Conservation (phyloP, 768 basidiomycete genomes). For the Porphyrellus cyaneotinctus region DNA sequence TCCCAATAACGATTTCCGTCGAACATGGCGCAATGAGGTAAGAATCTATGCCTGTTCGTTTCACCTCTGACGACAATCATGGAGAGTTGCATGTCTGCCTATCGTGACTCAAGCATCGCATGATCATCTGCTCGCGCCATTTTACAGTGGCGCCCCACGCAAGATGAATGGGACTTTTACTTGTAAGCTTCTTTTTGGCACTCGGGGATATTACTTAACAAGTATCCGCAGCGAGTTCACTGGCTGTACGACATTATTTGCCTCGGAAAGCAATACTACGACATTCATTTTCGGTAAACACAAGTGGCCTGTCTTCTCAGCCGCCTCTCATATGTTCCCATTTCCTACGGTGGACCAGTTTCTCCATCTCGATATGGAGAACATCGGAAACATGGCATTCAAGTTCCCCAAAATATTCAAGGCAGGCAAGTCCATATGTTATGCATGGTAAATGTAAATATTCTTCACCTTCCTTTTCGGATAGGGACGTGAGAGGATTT, state of each 20-base stretch:
- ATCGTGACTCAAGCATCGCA: not conserved
- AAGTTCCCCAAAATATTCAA: constrained; percentile 48
- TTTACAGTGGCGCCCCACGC: constrained; percentile 63
- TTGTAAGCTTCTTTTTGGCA: constrained; percentile 34
- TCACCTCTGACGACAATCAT: not conserved
- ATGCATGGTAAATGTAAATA: not conserved
- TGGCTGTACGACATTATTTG: constrained; percentile 55
- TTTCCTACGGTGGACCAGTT: constrained; percentile 9
- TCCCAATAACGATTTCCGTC: constrained; percentile 46
- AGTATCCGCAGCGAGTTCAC: constrained; percentile 42
- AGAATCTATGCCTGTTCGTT: not conserved
- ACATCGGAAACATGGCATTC: constrained; percentile 47
- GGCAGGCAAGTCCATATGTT: constrained; percentile 32
- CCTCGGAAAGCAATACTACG: constrained; percentile 46
- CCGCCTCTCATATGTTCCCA: constrained; percentile 18
- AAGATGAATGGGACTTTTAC: constrained; percentile 63
- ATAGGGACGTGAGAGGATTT: constrained; percentile 27
- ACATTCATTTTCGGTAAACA: constrained; percentile 63
- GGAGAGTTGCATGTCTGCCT: constrained; percentile 54
- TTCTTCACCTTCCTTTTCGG: constrained; percentile 4
- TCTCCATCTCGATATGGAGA: constrained; percentile 34
- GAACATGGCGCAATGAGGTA: constrained; percentile 55
- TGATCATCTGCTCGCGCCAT: not conserved
- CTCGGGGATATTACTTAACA: not conserved
- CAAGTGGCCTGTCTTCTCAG: too few relatives aligned